Base-by-base conservation (phyloP, 2,329 filamentous ascomycete species). In the Xylogone sp. region DNA sequence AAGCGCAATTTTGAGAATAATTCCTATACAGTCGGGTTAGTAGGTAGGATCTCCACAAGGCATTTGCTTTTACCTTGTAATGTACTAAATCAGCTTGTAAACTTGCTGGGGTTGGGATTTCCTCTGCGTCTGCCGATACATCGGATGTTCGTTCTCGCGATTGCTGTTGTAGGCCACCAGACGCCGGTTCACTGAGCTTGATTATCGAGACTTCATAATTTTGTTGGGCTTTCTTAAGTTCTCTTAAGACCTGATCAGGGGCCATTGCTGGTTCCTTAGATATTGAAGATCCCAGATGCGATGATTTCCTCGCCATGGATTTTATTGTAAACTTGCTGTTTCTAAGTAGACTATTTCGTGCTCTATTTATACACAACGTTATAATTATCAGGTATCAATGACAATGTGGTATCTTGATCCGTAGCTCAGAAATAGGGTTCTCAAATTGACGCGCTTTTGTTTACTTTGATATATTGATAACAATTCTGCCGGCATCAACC, bases 1-100 rank as follows among this genome's bases (percentile, higher is more conserved):
- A 97, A 97, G 61, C 93, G 90, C 39, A 97, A 79, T 73, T 99
- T 97, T 42, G 90, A 87, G 71, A 97, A 99, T 19, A 97, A 82
- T 71, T 97, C 92, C 72, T 84, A 58, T 3, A 3, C 7, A 46
- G 20, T 18, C 34, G 10, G 6, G 21, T 52, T 45, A 45, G 43
- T 18, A 47, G 22, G 8, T 16, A 13, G 12, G 2, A n/a, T 24
- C 1, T 21, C 12, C n/a, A 39, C 12, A 21, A 42, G 13, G 16
- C 12, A 6, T 4, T 18, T n/a, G 2, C 21, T 24, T 54, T 22
- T 65, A 81, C 81, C 66, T 89, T 90, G 74, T 97, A 97, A 70
- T 97, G 92, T 24, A 80, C 77, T 22, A 97, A 77, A 69, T 97
- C 93, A 22, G 88, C 89, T 57, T 89, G 84, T 7, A 97, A 77